A percentile compares a stretch with the other conserved stretches of the same genome.
phyloP scores from a whole-genome alignment of 1,284 basidiomycete genomes.

The Sphaerobolus stellatus region DNA sequence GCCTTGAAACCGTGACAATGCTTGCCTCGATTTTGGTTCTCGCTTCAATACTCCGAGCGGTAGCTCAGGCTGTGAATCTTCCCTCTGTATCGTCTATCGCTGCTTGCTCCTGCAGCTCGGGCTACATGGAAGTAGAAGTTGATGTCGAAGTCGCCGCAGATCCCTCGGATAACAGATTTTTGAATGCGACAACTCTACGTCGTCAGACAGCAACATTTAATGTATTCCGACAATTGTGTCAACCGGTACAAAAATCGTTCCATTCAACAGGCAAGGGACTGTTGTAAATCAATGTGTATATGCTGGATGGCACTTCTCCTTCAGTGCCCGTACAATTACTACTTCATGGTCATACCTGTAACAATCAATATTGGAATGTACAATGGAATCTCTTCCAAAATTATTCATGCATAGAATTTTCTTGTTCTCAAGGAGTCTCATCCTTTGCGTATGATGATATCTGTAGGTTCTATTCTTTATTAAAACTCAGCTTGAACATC shows the following conservation, averaged over 20 bases:
- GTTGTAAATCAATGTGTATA: neutral
- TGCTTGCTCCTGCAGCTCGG: neutral
- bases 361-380: neutral
- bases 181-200: neutral
- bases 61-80: no score
- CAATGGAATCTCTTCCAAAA: neutral
- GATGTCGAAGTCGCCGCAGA: neutral
- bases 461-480: neutral
- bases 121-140: neutral
- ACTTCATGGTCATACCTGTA: conserved; percentile 1
- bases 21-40: no score
- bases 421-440: neutral
- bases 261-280: no score
- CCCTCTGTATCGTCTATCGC: no score
- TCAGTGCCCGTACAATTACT: neutral
- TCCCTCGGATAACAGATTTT: neutral
- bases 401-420: neutral
- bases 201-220: neutral
- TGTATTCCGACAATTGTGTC: neutral
- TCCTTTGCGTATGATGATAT: neutral
- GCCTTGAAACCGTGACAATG: no score
- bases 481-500: no score
- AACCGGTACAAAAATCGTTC: no score
- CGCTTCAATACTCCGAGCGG: no score
- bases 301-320: neutral